Conservation (phyloP, 352 stramenopile species). For the Phytophthora melonis region DNA sequence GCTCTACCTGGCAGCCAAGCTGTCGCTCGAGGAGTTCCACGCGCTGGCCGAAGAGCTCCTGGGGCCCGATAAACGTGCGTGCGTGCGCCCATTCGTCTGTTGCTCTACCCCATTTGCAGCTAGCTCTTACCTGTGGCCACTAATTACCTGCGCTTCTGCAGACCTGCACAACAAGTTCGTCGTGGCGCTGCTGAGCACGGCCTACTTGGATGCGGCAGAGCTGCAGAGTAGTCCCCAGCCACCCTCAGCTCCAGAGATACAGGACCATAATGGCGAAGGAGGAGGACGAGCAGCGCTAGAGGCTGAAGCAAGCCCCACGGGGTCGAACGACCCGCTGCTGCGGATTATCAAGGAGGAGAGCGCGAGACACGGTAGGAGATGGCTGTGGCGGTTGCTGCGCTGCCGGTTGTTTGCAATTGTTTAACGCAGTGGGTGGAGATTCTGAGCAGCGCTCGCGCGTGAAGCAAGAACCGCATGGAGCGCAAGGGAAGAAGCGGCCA, state of each 20-base stretch:
- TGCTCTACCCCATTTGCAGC: background rate
- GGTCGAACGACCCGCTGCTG: conserved; percentile 23
- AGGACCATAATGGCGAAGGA: conserved; percentile 16
- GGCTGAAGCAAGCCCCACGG: background rate
- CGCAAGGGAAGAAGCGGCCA: conserved; percentile 27
- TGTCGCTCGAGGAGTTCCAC: conserved; percentile 72
- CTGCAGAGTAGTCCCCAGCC: conserved; percentile 12
- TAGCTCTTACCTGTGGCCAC: conserved; percentile 1
- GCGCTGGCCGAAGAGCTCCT: conserved; percentile 52
- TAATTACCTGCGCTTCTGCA: conserved; percentile 9
- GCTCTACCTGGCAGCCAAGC: conserved; percentile 57
- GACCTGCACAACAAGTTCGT: conserved; percentile 73
- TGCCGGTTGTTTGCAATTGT: conserved; percentile 5
- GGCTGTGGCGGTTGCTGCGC: background rate
- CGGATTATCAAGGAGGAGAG: conserved; percentile 37
- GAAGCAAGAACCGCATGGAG: conserved; percentile 3
- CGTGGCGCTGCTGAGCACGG: conserved; percentile 58
- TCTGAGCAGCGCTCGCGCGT: conserved; percentile 32
- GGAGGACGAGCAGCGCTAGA: conserved; percentile 3
- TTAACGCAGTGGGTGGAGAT: conserved; percentile 39
- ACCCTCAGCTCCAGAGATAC: conserved; percentile 7
- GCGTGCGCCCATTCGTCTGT: background rate
- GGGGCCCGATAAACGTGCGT: conserved; percentile 54
- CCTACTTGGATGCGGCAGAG: conserved; percentile 26
- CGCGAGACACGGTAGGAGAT: conserved; percentile 27